phyloP scores from a whole-genome alignment of 225 moss, liverwort and hornwort species.

The Polytrichum commune region DNA sequence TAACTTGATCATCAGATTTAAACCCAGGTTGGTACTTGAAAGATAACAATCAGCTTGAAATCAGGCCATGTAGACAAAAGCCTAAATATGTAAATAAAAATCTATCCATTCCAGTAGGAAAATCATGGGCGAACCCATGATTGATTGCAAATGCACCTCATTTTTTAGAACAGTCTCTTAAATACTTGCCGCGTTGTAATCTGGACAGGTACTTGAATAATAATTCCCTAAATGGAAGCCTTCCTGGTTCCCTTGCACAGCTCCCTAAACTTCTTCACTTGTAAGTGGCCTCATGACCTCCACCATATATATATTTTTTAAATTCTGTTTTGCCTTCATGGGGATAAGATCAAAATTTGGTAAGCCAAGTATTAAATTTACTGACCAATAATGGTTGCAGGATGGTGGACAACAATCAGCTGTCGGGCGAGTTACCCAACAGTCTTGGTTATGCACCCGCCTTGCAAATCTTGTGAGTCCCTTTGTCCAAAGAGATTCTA shows the following conservation, averaged over 20 bases:
- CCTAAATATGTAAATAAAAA: no score
- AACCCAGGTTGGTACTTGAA: neutral
- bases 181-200: no score
- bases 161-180: no score
- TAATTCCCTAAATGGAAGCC: conserved; percentile 21
- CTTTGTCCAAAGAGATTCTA: neutral
- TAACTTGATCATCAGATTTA: neutral
- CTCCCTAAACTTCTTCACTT: conserved; percentile 9
- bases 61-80: no score
- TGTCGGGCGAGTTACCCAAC: neutral
- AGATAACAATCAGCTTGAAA: no score
- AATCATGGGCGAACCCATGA: no score
- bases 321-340: neutral
- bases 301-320: neutral
- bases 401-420: neutral
- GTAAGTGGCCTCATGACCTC: neutral
- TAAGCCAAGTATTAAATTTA: no score
- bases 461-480: neutral
- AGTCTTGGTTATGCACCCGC: neutral
- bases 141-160: no score
- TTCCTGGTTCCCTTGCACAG: conserved; percentile 13
- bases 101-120: no score
- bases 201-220: conserved; percentile 23
- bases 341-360: neutral
- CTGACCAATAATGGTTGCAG: neutral